phyloP scores from a whole-genome alignment of 2,329 filamentous ascomycete genomes.

The Cordyceps fumosorosea region DNA sequence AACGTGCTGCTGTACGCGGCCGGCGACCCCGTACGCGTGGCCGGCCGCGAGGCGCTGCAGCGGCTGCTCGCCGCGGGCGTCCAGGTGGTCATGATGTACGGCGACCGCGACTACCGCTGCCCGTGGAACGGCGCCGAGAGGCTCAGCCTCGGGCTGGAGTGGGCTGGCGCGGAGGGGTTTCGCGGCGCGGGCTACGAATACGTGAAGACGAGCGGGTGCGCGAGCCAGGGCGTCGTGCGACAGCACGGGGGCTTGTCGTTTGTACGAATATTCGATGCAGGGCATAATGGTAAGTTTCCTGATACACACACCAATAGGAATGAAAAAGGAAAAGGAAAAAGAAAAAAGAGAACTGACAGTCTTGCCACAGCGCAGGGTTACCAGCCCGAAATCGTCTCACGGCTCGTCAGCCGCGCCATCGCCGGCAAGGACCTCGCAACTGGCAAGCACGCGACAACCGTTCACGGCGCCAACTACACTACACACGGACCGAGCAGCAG shows the following conservation, averaged over 20 bases:
- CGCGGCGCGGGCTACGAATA: constrained; percentile 60
- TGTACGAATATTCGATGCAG: constrained; percentile 55
- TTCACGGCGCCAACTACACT: constrained; percentile 17
- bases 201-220: constrained; percentile 57
- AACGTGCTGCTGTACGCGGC: background rate
- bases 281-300: constrained; percentile 44
- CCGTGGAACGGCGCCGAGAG: constrained; percentile 64
- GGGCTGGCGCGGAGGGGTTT: constrained; percentile 43
- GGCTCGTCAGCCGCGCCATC: constrained; percentile 52
- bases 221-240: constrained; percentile 63
- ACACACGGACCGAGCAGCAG: constrained; percentile 39
- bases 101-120: constrained; percentile 52
- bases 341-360: background rate
- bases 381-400: constrained; percentile 48
- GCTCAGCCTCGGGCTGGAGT: constrained; percentile 53
- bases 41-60: constrained; percentile 37
- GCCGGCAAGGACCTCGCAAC: constrained; percentile 45
- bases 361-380: constrained; percentile 29
- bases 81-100: constrained; percentile 63
- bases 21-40: background rate
- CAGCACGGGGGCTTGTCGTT: constrained; percentile 68
- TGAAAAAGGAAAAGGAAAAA: background rate
- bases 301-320: background rate
- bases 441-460: constrained; percentile 42
- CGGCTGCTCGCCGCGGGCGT: constrained; percentile 53